phyloP scores from a whole-genome alignment of 805 yeast genomes.

The Saturnispora mendoncae region DNA sequence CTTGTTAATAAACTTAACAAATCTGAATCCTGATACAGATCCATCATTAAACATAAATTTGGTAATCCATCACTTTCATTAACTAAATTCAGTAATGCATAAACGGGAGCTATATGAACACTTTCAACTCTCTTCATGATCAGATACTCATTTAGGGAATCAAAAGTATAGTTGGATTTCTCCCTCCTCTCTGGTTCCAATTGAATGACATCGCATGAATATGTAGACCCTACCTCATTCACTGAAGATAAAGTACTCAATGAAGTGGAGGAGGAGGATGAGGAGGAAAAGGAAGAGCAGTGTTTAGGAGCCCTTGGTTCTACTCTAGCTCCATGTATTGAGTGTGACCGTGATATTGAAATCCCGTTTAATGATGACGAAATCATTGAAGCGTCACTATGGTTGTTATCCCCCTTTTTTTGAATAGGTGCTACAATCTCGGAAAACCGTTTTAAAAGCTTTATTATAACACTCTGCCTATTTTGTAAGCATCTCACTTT shows the following conservation, averaged over 20 bases:
- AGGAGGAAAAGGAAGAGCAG: too few species aligned
- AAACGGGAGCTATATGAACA: conserved; percentile 11
- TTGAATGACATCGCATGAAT: neutral
- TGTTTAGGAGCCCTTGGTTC: too few species aligned
- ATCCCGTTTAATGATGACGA: neutral
- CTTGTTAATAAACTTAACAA: conserved; percentile 35
- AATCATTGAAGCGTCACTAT: too few species aligned
- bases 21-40: conserved; percentile 41
- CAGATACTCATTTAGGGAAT: conserved; percentile 24
- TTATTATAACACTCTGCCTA: conserved; percentile 8
- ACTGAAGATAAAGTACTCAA: too few species aligned
- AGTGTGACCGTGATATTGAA: conserved; percentile 1
- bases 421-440: too few species aligned
- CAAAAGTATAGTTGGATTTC: conserved; percentile 12
- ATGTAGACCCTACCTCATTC: too few species aligned
- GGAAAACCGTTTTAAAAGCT: conserved; percentile 7
- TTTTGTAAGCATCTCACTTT: conserved; percentile 14
- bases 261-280: too few species aligned
- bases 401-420: too few species aligned
- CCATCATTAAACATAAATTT: conserved; percentile 30
- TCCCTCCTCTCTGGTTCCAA: conserved; percentile 6
- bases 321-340: too few species aligned
- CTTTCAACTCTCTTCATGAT: conserved; percentile 15
- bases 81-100: conserved; percentile 11
- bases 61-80: neutral